Evolutionary conservation across 2,329 filamentous ascomycete species (phyloP).

Genomic region (Canariomyces notabilis): DNA sequence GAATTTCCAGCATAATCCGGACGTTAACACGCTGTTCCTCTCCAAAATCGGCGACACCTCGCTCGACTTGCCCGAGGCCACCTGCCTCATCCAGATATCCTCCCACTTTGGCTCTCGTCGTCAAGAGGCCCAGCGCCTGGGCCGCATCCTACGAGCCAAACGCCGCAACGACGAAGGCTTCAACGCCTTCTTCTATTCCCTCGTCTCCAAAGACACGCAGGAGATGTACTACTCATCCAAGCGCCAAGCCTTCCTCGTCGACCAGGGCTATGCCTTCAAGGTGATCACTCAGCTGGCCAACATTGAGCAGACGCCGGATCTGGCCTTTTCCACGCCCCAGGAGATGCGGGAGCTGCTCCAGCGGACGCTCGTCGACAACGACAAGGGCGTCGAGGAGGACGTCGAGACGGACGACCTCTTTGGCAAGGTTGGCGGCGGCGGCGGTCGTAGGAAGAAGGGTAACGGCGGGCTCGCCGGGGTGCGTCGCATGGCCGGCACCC

Average conservation of each 20-base stretch:
- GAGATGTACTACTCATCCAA: constrained; percentile 99
- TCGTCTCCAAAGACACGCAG: constrained; percentile 94
- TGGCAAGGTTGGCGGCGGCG: constrained; percentile 21
- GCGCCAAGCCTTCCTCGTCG: constrained; percentile 91
- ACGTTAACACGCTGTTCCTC: constrained; percentile 87
- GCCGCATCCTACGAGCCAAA: constrained; percentile 90
- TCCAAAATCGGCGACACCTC: constrained; percentile 98
- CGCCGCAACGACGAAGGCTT: constrained; percentile 96
- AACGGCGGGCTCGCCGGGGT: too few relatives aligned
- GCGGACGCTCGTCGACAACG: constrained; percentile 84
- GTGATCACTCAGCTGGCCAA: constrained; percentile 94
- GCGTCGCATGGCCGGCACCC: constrained; percentile 74
- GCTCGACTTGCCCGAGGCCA: constrained; percentile 93
- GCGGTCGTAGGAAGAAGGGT: constrained; percentile 33
- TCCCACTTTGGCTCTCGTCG: constrained; percentile 95
- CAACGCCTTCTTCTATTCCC: constrained; percentile 97
- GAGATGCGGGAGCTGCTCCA: constrained; percentile 83
- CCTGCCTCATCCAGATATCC: constrained; percentile 93
- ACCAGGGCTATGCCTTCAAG: constrained; percentile 98
- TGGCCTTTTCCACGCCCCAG: constrained; percentile 72
- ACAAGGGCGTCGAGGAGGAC: constrained; percentile 29
- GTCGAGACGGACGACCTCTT: constrained; percentile 38
- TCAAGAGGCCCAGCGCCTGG: constrained; percentile 91
- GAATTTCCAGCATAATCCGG: constrained; percentile 90
- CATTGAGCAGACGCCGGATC: constrained; percentile 74